Percentiles rank a stretch among this genome's conserved stretches.
These are phyloP conservation scores for Paramyrothecium sp. DNA, from an alignment of 2,329 filamentous ascomycete species.

Conservation along the genomic window DNA sequence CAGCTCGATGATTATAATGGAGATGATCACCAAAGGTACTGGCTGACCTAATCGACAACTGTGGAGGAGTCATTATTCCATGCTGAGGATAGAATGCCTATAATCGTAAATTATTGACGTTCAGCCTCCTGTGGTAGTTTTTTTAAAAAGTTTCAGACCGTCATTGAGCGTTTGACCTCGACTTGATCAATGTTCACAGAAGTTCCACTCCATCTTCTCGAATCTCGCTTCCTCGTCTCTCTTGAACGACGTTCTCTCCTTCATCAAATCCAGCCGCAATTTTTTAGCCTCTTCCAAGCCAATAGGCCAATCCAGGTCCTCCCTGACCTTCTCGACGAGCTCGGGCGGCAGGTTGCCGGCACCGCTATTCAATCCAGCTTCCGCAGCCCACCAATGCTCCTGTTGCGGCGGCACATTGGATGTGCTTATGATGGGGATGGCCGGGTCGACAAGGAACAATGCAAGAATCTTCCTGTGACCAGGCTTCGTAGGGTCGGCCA, in stretches of 20 bases:
- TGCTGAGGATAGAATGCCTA: too few relatives aligned
- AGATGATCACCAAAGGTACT: too few relatives aligned
- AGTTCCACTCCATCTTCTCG: background rate
- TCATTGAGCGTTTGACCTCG: too few relatives aligned
- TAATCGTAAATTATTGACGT: too few relatives aligned
- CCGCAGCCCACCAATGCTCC: conserved; percentile 22
- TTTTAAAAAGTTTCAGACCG: too few relatives aligned
- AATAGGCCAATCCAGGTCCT: background rate
- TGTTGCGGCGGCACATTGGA: conserved; percentile 32
- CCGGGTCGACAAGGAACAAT: conserved; percentile 53
- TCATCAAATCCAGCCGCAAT: conserved; percentile 1
- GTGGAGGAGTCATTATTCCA: too few relatives aligned
- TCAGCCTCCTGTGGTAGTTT: too few relatives aligned
- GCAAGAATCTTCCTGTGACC: conserved; percentile 53
- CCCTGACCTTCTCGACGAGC: background rate
- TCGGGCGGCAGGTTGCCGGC: background rate
- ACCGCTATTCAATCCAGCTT: background rate
- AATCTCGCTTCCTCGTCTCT: background rate
- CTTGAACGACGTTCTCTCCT: background rate
- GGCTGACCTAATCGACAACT: too few relatives aligned
- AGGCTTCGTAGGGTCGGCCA: conserved; percentile 43
- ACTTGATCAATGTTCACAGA: background rate
- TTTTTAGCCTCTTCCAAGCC: conserved; percentile 1
- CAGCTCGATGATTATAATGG: too few relatives aligned
- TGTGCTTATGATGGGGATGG: conserved; percentile 30